phyloP scores from a whole-genome alignment of 2,329 filamentous ascomycete genomes.

The Trichoderma arundinaceum region DNA sequence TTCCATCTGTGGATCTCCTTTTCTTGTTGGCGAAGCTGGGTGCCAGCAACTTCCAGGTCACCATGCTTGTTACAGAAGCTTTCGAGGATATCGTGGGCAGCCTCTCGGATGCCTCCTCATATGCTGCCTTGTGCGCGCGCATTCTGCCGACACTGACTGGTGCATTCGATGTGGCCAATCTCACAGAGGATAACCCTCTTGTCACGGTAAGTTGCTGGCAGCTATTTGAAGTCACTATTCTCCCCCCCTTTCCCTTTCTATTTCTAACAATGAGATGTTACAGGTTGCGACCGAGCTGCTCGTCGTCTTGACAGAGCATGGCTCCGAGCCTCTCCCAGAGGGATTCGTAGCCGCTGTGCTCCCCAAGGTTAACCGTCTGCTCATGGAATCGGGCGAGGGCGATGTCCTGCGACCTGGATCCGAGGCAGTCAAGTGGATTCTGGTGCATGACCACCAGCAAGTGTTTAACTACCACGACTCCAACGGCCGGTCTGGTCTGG shows the following conservation, averaged over 20 bases:
- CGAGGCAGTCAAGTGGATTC: slow-evolving; percentile 84
- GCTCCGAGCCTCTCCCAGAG: slow-evolving; percentile 80
- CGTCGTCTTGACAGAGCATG: slow-evolving; percentile 79
- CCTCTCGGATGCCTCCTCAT: slow-evolving; percentile 71
- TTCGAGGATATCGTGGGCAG: slow-evolving; percentile 84
- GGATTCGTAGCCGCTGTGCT: slow-evolving; percentile 85
- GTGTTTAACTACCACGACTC: slow-evolving; percentile 86
- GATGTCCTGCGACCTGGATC: slow-evolving; percentile 87
- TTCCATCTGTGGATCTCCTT: slow-evolving; percentile 78
- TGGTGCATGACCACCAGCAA: slow-evolving; percentile 88
- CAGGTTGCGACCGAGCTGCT: slow-evolving; percentile 83
- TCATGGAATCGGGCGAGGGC: slow-evolving; percentile 84
- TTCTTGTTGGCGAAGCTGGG: slow-evolving; percentile 90
- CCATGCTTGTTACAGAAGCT: slow-evolving; percentile 83
- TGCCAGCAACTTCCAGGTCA: slow-evolving; percentile 88
- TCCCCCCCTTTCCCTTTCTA: no score
- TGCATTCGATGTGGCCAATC: slow-evolving; percentile 84
- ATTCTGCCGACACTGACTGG: slow-evolving; percentile 86
- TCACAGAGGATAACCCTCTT: slow-evolving; percentile 84
- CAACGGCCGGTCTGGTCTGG: slow-evolving; percentile 79
- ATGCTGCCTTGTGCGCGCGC: slow-evolving; percentile 79
- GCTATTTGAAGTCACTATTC: not conserved
- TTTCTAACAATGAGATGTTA: slow-evolving; percentile 23
- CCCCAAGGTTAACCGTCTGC: slow-evolving; percentile 82
- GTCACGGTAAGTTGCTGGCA: slow-evolving; percentile 64